Evolutionary conservation across 2,329 filamentous ascomycete species (phyloP).

Genomic region (Pseudohalonectria lignicola): DNA sequence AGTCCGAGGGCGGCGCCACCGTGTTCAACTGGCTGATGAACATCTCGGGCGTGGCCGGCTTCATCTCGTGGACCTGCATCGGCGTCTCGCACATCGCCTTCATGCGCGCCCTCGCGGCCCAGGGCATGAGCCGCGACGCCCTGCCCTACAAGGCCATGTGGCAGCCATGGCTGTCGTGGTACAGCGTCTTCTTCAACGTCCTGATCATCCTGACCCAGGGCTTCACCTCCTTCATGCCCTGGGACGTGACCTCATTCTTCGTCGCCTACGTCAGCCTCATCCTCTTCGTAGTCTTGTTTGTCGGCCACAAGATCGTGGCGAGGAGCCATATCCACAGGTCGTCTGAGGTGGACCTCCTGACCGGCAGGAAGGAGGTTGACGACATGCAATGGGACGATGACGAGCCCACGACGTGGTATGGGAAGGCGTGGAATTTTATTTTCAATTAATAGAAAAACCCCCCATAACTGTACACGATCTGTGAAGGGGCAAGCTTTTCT

Average conservation of each 20-base stretch:
- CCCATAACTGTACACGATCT: too few relatives aligned
- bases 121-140: slow-evolving; percentile 42
- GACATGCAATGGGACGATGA: not conserved
- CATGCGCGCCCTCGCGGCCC: slow-evolving; percentile 45
- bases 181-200: slow-evolving; percentile 53
- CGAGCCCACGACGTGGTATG: not conserved
- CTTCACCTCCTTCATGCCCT: slow-evolving; percentile 55
- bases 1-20: slow-evolving; percentile 41
- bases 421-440: not conserved
- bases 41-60: slow-evolving; percentile 56
- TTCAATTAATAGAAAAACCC: not conserved
- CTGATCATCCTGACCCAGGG: slow-evolving; percentile 58
- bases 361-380: not conserved
- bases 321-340: slow-evolving; percentile 38
- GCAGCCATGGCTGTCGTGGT: slow-evolving; percentile 55
- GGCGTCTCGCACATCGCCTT: slow-evolving; percentile 54
- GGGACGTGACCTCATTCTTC: slow-evolving; percentile 51
- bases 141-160: slow-evolving; percentile 51
- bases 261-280: slow-evolving; percentile 54
- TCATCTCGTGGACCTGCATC: slow-evolving; percentile 62
- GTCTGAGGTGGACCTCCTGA: slow-evolving; percentile 46
- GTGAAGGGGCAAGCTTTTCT: too few relatives aligned
- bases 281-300: slow-evolving; percentile 47
- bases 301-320: slow-evolving; percentile 45
- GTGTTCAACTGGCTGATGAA: slow-evolving; percentile 68